Conservation (phyloP, 2,329 filamentous ascomycete genomes). For the Aspergillus hiratsukae region DNA sequence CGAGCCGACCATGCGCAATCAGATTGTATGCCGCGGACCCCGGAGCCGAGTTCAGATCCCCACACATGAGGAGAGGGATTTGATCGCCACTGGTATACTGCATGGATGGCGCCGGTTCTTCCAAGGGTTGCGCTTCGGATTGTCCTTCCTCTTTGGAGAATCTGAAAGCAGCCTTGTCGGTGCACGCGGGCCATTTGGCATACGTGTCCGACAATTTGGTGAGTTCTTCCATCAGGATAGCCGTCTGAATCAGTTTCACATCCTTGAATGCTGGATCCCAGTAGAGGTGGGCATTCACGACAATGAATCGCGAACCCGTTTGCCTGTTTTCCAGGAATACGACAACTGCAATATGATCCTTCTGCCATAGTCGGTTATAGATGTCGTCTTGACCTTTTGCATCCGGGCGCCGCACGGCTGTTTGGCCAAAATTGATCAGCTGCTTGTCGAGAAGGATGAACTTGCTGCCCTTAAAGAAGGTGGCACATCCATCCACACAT, state of each 20-base stretch:
- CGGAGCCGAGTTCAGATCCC: slow-evolving; percentile 89
- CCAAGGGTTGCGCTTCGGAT: slow-evolving; percentile 43
- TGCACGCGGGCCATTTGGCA: slow-evolving; percentile 70
- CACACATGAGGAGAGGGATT: slow-evolving; percentile 86
- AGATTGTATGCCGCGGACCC: slow-evolving; percentile 90
- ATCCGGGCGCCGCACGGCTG: slow-evolving; percentile 89
- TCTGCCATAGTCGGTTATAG: slow-evolving; percentile 97
- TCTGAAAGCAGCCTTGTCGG: slow-evolving; percentile 64
- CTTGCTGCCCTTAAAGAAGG: slow-evolving; percentile 94
- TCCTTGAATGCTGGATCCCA: slow-evolving; percentile 91
- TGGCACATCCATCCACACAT: slow-evolving; percentile 91
- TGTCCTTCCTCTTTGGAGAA: slow-evolving; percentile 48
- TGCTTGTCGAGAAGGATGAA: slow-evolving; percentile 93
- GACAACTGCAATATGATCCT: slow-evolving; percentile 92
- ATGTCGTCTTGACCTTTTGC: slow-evolving; percentile 98
- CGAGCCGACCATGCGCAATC: slow-evolving; percentile 72
- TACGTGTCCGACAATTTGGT: slow-evolving; percentile 83
- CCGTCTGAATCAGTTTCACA: slow-evolving; percentile 94
- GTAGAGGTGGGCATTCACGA: slow-evolving; percentile 89
- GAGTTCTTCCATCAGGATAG: slow-evolving; percentile 89
- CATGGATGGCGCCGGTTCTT: slow-evolving; percentile 70
- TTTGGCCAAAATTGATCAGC: slow-evolving; percentile 83
- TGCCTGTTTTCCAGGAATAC: slow-evolving; percentile 87
- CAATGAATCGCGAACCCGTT: slow-evolving; percentile 86
- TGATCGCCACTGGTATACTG: slow-evolving; percentile 82